These are phyloP conservation scores for Sindora glabra DNA, from an alignment of 306 rosid species.

Conservation along the genomic window DNA sequence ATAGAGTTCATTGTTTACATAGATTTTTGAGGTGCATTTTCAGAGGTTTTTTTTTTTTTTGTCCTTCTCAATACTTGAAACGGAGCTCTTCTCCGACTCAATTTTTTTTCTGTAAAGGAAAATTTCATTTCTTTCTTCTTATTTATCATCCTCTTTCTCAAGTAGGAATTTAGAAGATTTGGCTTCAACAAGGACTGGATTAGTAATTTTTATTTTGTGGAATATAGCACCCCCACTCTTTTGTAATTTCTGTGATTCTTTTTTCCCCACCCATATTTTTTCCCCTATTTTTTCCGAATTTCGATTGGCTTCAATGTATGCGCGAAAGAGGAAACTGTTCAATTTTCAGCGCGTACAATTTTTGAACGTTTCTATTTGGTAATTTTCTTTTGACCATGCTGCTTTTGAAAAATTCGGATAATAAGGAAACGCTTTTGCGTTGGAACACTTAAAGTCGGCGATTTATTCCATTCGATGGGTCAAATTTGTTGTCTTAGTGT, in stretches of 20 bases:
- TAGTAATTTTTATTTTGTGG: not conserved
- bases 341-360: slow-evolving; percentile 49
- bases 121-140: not conserved
- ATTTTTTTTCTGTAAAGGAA: too few species aligned
- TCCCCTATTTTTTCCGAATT: not conserved
- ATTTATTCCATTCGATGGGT: slow-evolving; percentile 1
- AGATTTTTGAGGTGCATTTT: slow-evolving; percentile 28
- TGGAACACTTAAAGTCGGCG: not conserved
- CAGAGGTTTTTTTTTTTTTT: not conserved
- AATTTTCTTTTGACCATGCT: slow-evolving; percentile 29
- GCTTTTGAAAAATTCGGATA: slow-evolving; percentile 10
- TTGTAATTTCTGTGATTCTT: slow-evolving; percentile 4
- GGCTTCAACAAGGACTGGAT: not conserved
- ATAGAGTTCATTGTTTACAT: not conserved
- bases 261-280: not conserved
- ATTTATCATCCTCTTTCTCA: not conserved
- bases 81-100: not conserved
- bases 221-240: not conserved
- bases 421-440: not conserved
- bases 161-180: not conserved
- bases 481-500: slow-evolving; percentile 1
- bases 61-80: not conserved
- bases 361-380: slow-evolving; percentile 30
- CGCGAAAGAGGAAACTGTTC: slow-evolving; percentile 26
- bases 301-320: slow-evolving; percentile 17